Evolutionary conservation across 345 rosid genomes (phyloP).

Genomic region (Populus euphratica): DNA sequence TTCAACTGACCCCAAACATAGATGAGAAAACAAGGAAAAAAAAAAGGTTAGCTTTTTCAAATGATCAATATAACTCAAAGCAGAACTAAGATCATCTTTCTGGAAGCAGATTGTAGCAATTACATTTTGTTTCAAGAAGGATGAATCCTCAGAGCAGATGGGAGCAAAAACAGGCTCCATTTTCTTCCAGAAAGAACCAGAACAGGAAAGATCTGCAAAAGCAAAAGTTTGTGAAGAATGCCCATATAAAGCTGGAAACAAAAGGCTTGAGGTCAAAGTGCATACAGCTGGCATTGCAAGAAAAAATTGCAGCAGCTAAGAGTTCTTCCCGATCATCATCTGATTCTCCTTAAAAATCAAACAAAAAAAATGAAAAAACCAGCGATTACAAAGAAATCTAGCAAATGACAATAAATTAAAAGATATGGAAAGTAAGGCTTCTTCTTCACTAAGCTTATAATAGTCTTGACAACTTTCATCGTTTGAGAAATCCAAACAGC

Average conservation of each 20-base stretch:
- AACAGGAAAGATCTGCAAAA: constrained; percentile 45
- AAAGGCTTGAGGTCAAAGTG: neutral
- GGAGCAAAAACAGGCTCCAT: constrained; percentile 41
- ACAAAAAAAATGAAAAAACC: neutral
- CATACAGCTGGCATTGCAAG: constrained; percentile 49
- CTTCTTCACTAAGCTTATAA: neutral
- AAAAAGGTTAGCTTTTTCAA: neutral
- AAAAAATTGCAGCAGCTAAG: constrained; percentile 45
- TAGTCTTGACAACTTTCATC: neutral
- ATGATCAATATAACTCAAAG: neutral
- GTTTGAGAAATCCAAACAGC: neutral
- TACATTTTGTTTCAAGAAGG: constrained; percentile 50
- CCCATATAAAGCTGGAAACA: neutral
- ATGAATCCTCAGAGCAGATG: constrained; percentile 29
- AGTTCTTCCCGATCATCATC: constrained; percentile 58
- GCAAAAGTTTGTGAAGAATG: neutral
- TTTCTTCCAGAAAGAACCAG: constrained; percentile 50
- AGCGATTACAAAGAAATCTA: neutral
- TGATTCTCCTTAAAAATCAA: constrained; percentile 38
- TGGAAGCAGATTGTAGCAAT: constrained; percentile 4
- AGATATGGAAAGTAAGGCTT: neutral
- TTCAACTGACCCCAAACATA: constrained; percentile 23
- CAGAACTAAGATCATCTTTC: constrained; percentile 6
- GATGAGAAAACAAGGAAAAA: neutral
- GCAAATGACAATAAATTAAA: neutral